Evolutionary conservation across 441 rosid species (phyloP).

Genomic region (Croton laevigatus): DNA sequence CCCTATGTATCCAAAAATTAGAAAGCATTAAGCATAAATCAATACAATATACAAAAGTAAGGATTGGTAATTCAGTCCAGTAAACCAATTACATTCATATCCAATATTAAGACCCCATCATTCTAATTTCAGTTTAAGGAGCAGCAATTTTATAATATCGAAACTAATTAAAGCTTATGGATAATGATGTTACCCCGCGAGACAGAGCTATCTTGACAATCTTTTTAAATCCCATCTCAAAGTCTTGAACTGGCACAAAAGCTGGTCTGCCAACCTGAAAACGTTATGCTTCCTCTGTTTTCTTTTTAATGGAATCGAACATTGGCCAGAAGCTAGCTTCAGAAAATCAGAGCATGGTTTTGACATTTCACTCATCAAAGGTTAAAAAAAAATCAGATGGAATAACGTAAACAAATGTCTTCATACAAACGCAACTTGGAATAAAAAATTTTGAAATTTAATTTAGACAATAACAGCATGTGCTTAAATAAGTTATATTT

Average conservation of each 20-base stretch:
- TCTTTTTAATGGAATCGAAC: no score
- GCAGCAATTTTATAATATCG: not conserved
- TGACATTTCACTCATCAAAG: no score
- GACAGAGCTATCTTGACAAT: constrained; percentile 78
- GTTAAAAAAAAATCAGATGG: no score
- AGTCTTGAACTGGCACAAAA: constrained; percentile 72
- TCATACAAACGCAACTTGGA: no score
- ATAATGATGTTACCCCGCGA: constrained; percentile 51
- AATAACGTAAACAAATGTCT: no score
- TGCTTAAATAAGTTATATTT: constrained; percentile 21
- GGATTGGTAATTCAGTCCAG: no score
- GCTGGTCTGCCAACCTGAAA: constrained; percentile 86
- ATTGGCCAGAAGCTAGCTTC: no score
- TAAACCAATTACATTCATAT: not conserved
- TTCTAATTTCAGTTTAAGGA: not conserved
- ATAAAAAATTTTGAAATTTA: constrained; percentile 1
- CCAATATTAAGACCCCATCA: not conserved
- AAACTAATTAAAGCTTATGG: not conserved
- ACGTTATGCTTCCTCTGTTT: no score
- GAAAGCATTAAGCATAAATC: not conserved
- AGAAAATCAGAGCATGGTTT: no score
- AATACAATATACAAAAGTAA: not conserved
- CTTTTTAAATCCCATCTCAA: constrained; percentile 95
- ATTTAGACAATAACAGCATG: not conserved
- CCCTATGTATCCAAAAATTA: constrained; percentile 41